Evolutionary conservation across 2,329 filamentous ascomycete species (phyloP).

Genomic region (Pleurostoma richardsiae): DNA sequence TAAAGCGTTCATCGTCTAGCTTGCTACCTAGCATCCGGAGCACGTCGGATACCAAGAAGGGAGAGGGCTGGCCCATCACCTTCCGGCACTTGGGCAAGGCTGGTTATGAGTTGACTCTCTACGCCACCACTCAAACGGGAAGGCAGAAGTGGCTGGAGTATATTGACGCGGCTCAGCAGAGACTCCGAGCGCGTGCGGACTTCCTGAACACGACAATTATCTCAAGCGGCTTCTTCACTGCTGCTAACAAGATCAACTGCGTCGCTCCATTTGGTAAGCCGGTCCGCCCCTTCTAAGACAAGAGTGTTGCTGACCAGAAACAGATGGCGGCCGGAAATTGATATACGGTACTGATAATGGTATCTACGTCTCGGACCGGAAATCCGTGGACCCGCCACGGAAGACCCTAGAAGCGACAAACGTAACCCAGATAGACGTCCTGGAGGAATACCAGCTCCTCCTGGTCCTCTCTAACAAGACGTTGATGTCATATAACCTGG

Average conservation of each 20-base stretch:
- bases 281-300: neutral
- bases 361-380: slow-evolving; percentile 87
- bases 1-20: slow-evolving; percentile 85
- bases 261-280: slow-evolving; percentile 80
- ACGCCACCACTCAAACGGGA: slow-evolving; percentile 77
- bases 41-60: slow-evolving; percentile 49
- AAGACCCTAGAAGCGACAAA: slow-evolving; percentile 80
- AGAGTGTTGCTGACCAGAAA: slow-evolving; percentile 11
- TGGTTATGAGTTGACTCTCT: slow-evolving; percentile 88
- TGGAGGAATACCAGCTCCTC: slow-evolving; percentile 91
- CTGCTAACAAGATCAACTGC: slow-evolving; percentile 83
- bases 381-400: slow-evolving; percentile 72
- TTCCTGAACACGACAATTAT: slow-evolving; percentile 76
- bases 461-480: slow-evolving; percentile 92
- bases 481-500: slow-evolving; percentile 80
- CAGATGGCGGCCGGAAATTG: slow-evolving; percentile 90
- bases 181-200: slow-evolving; percentile 78
- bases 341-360: slow-evolving; percentile 93
- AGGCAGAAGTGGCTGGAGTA: slow-evolving; percentile 96
- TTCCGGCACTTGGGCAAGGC: slow-evolving; percentile 95
- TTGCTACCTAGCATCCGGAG: slow-evolving; percentile 57
- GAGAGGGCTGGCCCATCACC: slow-evolving; percentile 86
- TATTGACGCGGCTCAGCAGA: slow-evolving; percentile 86
- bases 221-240: slow-evolving; percentile 55
- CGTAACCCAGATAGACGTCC: slow-evolving; percentile 91